Percentiles rank a stretch among this genome's conserved stretches.
These are phyloP conservation scores for Heimioporus sp. DNA, from an alignment of 768 basidiomycete genomes.

Conservation along the genomic window DNA sequence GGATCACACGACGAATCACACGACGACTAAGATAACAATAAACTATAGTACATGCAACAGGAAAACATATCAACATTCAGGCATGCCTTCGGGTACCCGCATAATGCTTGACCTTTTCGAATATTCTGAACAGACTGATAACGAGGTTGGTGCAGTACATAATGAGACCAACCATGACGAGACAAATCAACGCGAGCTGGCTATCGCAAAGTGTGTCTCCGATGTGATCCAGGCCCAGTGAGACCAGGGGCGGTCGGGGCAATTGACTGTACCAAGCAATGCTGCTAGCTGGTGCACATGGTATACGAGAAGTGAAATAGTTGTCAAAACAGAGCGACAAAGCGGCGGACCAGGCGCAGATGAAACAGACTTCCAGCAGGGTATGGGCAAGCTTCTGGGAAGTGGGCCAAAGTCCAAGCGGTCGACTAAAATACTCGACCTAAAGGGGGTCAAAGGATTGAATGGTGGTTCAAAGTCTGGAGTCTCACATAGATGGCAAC, in stretches of 20 bases:
- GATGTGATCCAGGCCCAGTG: conserved; percentile 37
- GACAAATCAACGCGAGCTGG: conserved; percentile 74
- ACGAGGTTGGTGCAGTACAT: conserved; percentile 84
- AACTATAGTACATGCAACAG: conserved; percentile 2
- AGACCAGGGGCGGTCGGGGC: conserved; percentile 37
- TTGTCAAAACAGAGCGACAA: conserved; percentile 90
- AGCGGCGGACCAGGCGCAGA: conserved; percentile 91
- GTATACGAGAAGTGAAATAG: conserved; percentile 82
- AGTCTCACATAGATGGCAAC: conserved; percentile 79
- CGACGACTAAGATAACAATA: too few species aligned
- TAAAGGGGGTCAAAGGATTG: conserved; percentile 31
- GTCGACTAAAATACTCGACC: conserved; percentile 92
- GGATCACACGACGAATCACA: too few species aligned
- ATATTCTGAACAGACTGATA: conserved; percentile 82
- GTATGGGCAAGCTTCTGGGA: conserved; percentile 86
- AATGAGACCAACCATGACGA: conserved; percentile 74
- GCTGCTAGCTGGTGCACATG: conserved; percentile 60
- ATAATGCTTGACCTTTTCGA: conserved; percentile 85
- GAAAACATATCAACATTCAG: not conserved
- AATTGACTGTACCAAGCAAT: conserved; percentile 76
- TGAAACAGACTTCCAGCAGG: conserved; percentile 83
- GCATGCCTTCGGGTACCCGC: conserved; percentile 33
- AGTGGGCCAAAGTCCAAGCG: conserved; percentile 89
- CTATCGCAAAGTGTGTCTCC: conserved; percentile 67
- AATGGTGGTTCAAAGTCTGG: conserved; percentile 13